Base-by-base conservation (phyloP, 2,329 filamentous ascomycete genomes). In the Ophiostoma tasmaniense region DNA sequence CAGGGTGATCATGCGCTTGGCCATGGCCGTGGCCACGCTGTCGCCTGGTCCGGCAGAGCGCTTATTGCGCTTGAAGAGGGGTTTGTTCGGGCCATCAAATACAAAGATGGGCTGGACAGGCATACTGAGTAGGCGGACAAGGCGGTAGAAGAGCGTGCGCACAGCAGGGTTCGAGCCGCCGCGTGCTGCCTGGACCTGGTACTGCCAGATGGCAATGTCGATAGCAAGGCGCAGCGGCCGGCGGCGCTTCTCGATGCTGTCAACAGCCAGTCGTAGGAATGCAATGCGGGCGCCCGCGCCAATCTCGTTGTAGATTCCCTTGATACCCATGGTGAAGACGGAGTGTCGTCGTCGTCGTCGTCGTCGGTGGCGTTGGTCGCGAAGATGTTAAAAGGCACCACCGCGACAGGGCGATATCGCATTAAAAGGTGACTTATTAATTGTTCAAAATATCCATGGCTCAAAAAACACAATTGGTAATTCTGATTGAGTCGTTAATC, bases 171-270 rank as follows among this genome's bases (percentile, higher is more conserved):
- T 97, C 13, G 89, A 88, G 70, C 95, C 95, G 64, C 94, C 89
- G 80, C 88, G 88, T 22, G 91, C 91, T 17, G 92, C 89, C 76
- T 96, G 93, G 14, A 89, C 89, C 76, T 99, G 95, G 76, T 97
- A 98, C 62, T 97, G 90, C 95, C 95, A 99, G 76, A 99, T 98
- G 2, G 93, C 92, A 73, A 96, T 90, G 76, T 99, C 95, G 72
- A 99, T 90, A 52, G 95, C 95, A 64, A 99, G 83, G 55, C 93
- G 89, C 55, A 98, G 82, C 0, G 93, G 93, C 1, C 89, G 85
- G 30, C 85, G 84, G 13, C 87, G 87, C 68, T 84, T 79, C 74
- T 92, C 87, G 72, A 96, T 86, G 73, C 91, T 89, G 65, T 93
- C 87, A 64, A 93, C 84, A 37, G 93, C 90, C 66, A 98, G 84